Evolutionary conservation across 441 rosid species (phyloP).

Genomic region (Capsella rubella): DNA sequence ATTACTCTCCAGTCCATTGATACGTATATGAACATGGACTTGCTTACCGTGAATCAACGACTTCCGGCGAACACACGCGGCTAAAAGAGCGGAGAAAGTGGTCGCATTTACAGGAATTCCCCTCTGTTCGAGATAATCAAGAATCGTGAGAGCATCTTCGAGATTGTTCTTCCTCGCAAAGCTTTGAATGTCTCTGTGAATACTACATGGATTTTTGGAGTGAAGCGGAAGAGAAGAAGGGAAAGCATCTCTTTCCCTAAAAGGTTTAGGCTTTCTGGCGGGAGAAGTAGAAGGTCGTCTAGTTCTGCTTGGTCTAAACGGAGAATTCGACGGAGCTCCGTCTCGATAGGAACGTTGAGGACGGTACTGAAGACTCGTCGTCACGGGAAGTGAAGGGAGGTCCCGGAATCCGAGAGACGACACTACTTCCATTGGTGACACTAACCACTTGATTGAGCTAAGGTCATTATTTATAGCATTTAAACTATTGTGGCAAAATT

Average conservation of each 20-base stretch:
- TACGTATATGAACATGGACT: constrained; percentile 67
- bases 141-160: constrained; percentile 69
- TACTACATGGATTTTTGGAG: constrained; percentile 60
- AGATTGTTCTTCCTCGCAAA: constrained; percentile 71
- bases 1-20: constrained; percentile 70
- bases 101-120: constrained; percentile 83
- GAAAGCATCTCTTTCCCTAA: constrained; percentile 63
- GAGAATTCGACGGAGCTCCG: constrained; percentile 41
- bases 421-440: constrained; percentile 38
- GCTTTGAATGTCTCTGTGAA: constrained; percentile 67
- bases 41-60: constrained; percentile 62
- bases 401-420: constrained; percentile 45
- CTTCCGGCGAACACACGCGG: constrained; percentile 76
- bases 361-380: constrained; percentile 7
- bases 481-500: too few species aligned
- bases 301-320: constrained; percentile 29
- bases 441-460: constrained; percentile 7
- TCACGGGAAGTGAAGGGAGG: constrained; percentile 41
- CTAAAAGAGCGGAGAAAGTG: constrained; percentile 76
- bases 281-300: constrained; percentile 31
- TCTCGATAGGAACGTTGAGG: constrained; percentile 38
- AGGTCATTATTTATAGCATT: constrained; percentile 8
- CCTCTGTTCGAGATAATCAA: constrained; percentile 76
- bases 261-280: constrained; percentile 48
- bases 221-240: constrained; percentile 78